A percentile compares a stretch with the other conserved stretches of the same genome.
phyloP scores from a whole-genome alignment of 129 eudicot species.

The Artemisia tridentata region DNA sequence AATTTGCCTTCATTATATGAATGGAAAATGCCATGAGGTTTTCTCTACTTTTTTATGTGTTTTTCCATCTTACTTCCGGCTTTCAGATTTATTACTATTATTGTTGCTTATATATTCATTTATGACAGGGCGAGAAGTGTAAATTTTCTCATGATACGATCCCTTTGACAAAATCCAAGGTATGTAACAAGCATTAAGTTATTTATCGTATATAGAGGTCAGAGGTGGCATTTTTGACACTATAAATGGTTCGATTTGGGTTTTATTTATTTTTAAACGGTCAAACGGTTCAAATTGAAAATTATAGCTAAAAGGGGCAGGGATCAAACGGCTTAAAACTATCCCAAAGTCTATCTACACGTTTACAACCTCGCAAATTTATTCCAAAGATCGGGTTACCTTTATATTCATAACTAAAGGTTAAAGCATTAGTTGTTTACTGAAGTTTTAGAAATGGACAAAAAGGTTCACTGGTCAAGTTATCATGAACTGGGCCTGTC shows the following conservation, averaged over 20 bases:
- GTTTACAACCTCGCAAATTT: too few relatives aligned
- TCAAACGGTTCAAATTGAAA: too few relatives aligned
- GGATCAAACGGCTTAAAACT: too few relatives aligned
- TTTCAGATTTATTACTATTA: conserved; percentile 1
- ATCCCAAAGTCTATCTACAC: too few relatives aligned
- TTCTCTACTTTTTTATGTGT: neutral
- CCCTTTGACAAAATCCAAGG: conserved; percentile 90
- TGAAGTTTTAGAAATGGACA: too few relatives aligned
- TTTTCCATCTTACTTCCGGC: neutral
- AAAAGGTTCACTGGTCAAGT: too few relatives aligned
- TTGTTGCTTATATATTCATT: conserved; percentile 1
- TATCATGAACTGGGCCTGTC: too few relatives aligned
- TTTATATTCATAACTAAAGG: too few relatives aligned
- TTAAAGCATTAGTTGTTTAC: too few relatives aligned
- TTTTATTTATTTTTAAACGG: too few relatives aligned
- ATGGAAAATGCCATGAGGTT: conserved; percentile 94
- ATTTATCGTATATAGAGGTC: neutral
- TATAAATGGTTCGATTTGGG: neutral
- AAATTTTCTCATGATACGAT: conserved; percentile 79
- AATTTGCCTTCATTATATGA: conserved; percentile 69
- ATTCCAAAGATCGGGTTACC: too few relatives aligned
- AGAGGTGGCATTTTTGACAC: neutral
- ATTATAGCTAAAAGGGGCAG: too few relatives aligned
- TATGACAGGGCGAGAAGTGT: conserved; percentile 83
- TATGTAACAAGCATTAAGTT: conserved; percentile 15